Conservation (phyloP, 2,329 filamentous ascomycete genomes). For the Cladosporium velox region DNA sequence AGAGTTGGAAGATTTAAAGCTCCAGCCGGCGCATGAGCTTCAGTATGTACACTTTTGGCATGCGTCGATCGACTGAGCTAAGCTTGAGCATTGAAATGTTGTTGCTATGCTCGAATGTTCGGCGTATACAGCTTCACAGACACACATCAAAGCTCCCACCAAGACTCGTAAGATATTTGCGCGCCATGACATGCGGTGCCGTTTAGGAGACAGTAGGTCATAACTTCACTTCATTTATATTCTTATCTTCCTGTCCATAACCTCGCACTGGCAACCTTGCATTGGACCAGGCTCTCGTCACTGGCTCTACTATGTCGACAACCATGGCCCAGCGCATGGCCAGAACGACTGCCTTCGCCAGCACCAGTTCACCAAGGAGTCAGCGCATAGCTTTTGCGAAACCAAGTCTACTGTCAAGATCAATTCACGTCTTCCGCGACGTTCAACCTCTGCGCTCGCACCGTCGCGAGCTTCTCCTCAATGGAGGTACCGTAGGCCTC, state of each 20-base stretch:
- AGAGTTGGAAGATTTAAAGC: not conserved
- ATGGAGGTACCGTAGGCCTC: conserved; percentile 75
- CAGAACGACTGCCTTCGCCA: not conserved
- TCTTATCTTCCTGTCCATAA: not conserved
- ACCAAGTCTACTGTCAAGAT: conserved; percentile 23
- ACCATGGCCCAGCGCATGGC: not conserved
- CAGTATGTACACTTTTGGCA: not conserved
- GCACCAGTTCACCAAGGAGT: not conserved
- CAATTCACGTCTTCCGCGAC: conserved; percentile 74
- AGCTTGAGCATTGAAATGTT: not conserved
- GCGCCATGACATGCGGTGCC: not conserved
- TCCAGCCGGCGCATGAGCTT: no score
- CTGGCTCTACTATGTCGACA: not conserved
- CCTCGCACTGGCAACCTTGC: not conserved
- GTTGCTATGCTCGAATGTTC: conserved; percentile 17
- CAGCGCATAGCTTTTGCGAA: not conserved
- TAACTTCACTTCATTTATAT: not conserved
- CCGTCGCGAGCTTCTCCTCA: conserved; percentile 65
- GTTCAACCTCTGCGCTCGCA: conserved; percentile 70
- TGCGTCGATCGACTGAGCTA: not conserved
- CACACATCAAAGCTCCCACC: not conserved
- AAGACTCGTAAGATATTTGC: not conserved
- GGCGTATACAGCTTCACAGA: conserved; percentile 20
- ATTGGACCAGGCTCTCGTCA: not conserved
- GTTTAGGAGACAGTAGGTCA: not conserved